Conservation (phyloP, 2,329 filamentous ascomycete species). For the Pseudocercospora cruenta region DNA sequence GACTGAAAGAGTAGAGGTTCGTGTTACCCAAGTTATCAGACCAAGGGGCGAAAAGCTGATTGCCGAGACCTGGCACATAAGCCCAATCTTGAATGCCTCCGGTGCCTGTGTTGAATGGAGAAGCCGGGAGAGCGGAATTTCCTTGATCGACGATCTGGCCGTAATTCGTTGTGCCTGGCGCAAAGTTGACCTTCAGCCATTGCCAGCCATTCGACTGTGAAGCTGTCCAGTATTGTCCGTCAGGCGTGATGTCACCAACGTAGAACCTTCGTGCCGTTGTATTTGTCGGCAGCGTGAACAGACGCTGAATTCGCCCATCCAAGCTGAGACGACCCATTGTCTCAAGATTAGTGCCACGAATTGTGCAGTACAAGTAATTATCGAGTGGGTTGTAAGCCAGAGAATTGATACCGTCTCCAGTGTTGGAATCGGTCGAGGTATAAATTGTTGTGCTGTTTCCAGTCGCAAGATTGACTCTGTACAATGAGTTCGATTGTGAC, state of each 20-base stretch:
- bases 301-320: constrained; percentile 7
- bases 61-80: constrained; percentile 10
- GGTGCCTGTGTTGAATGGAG: background rate
- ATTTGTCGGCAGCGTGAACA: constrained; percentile 10
- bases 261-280: background rate
- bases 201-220: constrained; percentile 11
- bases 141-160: constrained; percentile 14
- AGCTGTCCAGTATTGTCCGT: constrained; percentile 18
- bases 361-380: constrained; percentile 20
- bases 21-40: constrained; percentile 4
- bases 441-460: constrained; percentile 4
- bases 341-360: constrained; percentile 15
- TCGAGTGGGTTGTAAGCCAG: constrained; percentile 20
- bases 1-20: constrained; percentile 8
- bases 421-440: background rate
- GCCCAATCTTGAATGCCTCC: constrained; percentile 19
- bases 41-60: constrained; percentile 9
- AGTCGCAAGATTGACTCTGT: constrained; percentile 1
- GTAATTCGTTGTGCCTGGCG: constrained; percentile 12
- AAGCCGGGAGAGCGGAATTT: background rate
- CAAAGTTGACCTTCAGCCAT: constrained; percentile 18
- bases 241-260: constrained; percentile 16
- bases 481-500: constrained; percentile 12
- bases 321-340: constrained; percentile 13
- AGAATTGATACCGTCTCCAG: constrained; percentile 16